Base-by-base conservation (phyloP, 495 filamentous ascomycete genomes). In the Trichoderma orchidacearum region DNA sequence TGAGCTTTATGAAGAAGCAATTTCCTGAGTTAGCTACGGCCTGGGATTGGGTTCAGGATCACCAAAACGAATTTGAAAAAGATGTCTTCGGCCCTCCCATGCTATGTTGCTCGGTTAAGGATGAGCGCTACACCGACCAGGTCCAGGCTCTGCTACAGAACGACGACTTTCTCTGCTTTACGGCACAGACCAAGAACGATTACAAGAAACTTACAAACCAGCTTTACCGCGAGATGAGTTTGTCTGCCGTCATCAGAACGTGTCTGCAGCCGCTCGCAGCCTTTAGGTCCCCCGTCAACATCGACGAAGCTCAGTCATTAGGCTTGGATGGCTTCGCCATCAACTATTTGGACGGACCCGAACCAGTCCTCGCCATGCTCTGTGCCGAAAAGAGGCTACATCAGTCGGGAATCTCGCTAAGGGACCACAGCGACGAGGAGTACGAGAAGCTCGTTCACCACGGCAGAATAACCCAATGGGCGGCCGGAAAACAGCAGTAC, bases 31-130 rank as follows among this genome's bases (percentile, higher is more conserved):
- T 85, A 2, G 70, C 74, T 11, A 75, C 65, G 61, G 85, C 83
- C 23, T 96, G 90, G 81, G 76, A 82, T 50, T 97, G 90, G 88
- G 70, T 96, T 56, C 75, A 84, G 59, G 64, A 82, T 2, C 82
- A 97, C 66, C 80, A 77, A 38, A 66, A 79, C 60, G 65, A 76
- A 27, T 96, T 97, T 57, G 80, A 91, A 65, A 81, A 85, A 55
- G 78, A 86, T 59, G 85, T 97, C 23, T 91, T 89, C 67, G 90
- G 89, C 0, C 93, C 93, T 17, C 83, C 93, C 0, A 77, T 92
- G 56, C 70, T 99, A 13, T 82, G 77, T 23, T 96, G 92, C 67
- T 86, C 86, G 0, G 68, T 96, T 32, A 91, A 85, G 56, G 82
- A 96, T 63, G 79, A 79, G 15, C 78, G 71, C 54, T 91, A 85